These are phyloP conservation scores for Aureobasidium lini DNA, from an alignment of 2,329 filamentous ascomycete species.

Conservation along the genomic window DNA sequence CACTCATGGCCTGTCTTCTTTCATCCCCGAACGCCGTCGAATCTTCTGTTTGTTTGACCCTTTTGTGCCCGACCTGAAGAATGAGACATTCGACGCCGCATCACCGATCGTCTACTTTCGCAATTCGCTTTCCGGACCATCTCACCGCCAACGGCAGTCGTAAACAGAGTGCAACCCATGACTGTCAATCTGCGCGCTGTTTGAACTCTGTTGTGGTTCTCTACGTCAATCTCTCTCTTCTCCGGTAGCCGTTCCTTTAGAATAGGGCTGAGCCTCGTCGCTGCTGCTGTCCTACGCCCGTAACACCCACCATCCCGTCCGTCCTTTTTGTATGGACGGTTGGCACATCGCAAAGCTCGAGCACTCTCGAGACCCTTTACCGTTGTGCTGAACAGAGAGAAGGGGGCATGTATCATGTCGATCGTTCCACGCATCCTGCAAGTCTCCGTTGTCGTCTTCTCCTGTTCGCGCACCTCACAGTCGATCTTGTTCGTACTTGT, in stretches of 20 bases:
- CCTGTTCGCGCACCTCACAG: neutral
- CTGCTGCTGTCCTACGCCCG: neutral
- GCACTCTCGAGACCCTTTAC: neutral
- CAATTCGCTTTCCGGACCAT: neutral
- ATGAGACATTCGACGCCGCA: neutral
- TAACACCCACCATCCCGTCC: neutral
- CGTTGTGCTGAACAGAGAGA: conserved; percentile 2
- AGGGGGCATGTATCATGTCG: conserved; percentile 8
- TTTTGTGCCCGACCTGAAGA: neutral
- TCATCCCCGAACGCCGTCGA: conserved; percentile 9
- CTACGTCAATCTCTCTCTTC: conserved; percentile 11
- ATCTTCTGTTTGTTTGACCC: conserved; percentile 12
- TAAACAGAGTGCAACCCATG: conserved; percentile 4
- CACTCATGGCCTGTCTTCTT: conserved; percentile 7
- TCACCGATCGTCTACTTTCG: neutral
- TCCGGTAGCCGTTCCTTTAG: neutral
- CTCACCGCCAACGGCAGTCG: neutral
- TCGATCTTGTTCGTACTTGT: conserved; percentile 6
- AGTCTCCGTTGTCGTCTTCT: neutral
- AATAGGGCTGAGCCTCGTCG: conserved; percentile 4
- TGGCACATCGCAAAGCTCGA: conserved; percentile 1
- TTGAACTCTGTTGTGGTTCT: conserved; percentile 12
- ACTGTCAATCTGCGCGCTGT: conserved; percentile 9
- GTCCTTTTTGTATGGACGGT: neutral
- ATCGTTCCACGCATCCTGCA: neutral